phyloP scores from a whole-genome alignment of 176 grass and related monocot genomes.

The Triticum dicoccoides region DNA sequence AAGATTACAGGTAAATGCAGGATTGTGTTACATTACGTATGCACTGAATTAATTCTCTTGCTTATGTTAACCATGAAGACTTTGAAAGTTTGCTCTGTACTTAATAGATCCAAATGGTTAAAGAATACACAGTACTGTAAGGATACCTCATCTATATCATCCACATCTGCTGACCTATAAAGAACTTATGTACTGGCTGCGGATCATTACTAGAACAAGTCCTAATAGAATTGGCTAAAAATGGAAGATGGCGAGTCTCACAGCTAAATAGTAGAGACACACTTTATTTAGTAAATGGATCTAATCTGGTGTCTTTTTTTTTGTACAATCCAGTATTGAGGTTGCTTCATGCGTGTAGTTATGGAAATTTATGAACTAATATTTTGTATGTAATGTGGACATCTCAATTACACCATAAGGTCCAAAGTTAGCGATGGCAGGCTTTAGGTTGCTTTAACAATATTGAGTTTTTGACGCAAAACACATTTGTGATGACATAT shows the following conservation, averaged over 20 bases:
- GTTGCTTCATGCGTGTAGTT: background rate
- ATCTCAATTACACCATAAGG: too few relatives aligned
- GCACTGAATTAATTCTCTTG: background rate
- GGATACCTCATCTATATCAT: background rate
- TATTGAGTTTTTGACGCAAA: too few relatives aligned
- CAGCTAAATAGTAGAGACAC: background rate
- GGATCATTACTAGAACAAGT: slow-evolving; percentile 7
- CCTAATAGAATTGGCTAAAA: background rate
- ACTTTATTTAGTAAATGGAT: background rate
- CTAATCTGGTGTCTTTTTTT: background rate
- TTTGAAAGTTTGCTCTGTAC: background rate
- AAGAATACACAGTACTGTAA: background rate
- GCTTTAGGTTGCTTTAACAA: too few relatives aligned
- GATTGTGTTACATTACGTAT: background rate
- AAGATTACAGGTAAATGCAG: slow-evolving; percentile 79
- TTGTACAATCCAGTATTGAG: background rate
- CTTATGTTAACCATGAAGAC: too few relatives aligned
- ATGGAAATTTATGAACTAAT: background rate
- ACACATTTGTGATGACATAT: too few relatives aligned
- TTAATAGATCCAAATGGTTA: slow-evolving; percentile 1
- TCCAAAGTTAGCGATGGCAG: too few relatives aligned
- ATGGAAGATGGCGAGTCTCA: background rate
- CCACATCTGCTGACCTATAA: background rate
- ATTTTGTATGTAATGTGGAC: too few relatives aligned
- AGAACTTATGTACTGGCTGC: background rate